These are phyloP conservation scores for Mycena vulgaris DNA, from an alignment of 768 basidiomycete genomes.

Conservation along the genomic window DNA sequence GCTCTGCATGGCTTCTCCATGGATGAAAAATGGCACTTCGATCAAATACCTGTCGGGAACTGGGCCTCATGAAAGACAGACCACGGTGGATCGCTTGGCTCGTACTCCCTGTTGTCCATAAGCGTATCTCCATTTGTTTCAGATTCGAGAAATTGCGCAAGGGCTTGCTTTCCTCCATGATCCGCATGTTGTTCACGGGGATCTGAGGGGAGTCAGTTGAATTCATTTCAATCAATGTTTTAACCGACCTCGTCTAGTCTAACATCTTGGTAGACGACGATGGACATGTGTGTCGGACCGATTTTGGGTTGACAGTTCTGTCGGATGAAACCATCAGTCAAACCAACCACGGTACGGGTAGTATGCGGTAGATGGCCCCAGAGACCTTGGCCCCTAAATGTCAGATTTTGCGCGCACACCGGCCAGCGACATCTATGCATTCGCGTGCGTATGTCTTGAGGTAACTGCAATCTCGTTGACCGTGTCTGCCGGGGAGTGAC, in stretches of 20 bases:
- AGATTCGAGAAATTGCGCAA: slow-evolving; percentile 40
- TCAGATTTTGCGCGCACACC: background rate
- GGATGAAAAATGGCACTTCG: slow-evolving; percentile 46
- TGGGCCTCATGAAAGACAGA: background rate
- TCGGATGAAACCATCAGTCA: slow-evolving; percentile 21
- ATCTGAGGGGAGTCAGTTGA: slow-evolving; percentile 34
- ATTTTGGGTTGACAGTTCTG: slow-evolving; percentile 38
- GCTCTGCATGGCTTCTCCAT: slow-evolving; percentile 45
- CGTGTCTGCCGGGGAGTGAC: background rate
- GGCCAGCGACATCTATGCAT: slow-evolving; percentile 33
- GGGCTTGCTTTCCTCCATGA: slow-evolving; percentile 38
- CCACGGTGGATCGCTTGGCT: slow-evolving; percentile 27
- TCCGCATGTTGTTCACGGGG: slow-evolving; percentile 36
- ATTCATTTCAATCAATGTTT: no score
- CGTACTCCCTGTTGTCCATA: background rate
- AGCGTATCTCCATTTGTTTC: background rate
- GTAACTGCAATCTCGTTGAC: background rate
- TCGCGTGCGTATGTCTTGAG: slow-evolving; percentile 30
- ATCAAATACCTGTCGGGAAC: slow-evolving; percentile 39
- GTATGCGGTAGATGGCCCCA: slow-evolving; percentile 40
- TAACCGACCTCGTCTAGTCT: slow-evolving; percentile 32
- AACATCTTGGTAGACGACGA: slow-evolving; percentile 37
- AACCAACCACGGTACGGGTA: slow-evolving; percentile 27
- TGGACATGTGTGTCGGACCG: slow-evolving; percentile 27
- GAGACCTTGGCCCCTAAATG: no score